A percentile compares a stretch with the other conserved stretches of the same genome.
phyloP scores from a whole-genome alignment of 306 rosid genomes.

The Cucumis cinereus region DNA sequence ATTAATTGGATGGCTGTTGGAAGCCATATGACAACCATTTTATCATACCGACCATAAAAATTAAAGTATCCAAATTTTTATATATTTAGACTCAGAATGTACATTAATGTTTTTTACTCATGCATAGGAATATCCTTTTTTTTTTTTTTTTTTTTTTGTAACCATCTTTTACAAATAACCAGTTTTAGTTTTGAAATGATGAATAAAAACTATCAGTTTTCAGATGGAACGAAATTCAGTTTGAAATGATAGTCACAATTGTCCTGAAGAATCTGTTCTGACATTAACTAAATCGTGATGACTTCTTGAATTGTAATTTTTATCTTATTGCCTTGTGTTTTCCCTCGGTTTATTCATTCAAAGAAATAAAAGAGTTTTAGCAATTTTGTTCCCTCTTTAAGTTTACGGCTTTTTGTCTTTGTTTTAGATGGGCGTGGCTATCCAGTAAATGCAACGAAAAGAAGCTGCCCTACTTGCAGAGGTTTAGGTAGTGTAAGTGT shows the following conservation, averaged over 20 bases:
- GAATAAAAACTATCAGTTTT: neutral
- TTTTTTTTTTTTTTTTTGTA: neutral
- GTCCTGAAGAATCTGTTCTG: neutral
- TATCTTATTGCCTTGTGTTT: neutral
- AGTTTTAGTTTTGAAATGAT: neutral
- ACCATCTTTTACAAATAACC: neutral
- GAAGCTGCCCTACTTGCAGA: constrained; percentile 77
- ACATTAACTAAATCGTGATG: neutral
- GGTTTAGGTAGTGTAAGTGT: constrained; percentile 92
- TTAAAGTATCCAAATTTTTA: neutral
- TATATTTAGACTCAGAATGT: neutral
- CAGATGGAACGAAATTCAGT: neutral
- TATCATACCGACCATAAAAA: neutral
- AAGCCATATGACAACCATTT: neutral
- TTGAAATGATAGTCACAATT: neutral
- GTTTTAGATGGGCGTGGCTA: constrained; percentile 69
- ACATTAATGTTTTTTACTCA: neutral
- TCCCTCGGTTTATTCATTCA: neutral
- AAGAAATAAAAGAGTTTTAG: neutral
- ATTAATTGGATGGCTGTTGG: neutral
- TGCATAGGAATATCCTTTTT: neutral
- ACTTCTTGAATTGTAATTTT: neutral
- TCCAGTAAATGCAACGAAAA: constrained; percentile 51
- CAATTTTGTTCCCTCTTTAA: neutral
- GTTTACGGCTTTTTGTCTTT: constrained; percentile 10